Evolutionary conservation across 148 eudicot species (phyloP).

Genomic region (Chenopodium quinoa): DNA sequence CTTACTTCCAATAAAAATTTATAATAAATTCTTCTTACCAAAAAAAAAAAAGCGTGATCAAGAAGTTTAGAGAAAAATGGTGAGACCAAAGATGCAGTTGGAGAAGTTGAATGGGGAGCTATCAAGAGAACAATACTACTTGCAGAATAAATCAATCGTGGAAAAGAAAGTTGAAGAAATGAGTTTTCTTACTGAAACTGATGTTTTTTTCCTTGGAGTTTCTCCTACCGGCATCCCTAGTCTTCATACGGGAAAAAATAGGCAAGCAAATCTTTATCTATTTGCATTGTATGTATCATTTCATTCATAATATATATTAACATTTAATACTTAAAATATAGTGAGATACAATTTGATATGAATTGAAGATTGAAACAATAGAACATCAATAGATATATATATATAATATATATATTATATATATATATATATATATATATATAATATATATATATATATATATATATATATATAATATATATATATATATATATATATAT

Average conservation of each 20-base stretch:
- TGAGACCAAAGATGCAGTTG: conserved; percentile 35
- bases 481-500: too few species aligned
- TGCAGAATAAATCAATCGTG: conserved; percentile 22
- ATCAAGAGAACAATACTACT: conserved; percentile 29
- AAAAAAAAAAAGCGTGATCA: neutral
- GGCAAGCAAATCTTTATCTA: conserved; percentile 7
- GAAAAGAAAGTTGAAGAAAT: conserved; percentile 27
- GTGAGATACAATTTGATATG: too few species aligned
- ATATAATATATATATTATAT: too few species aligned
- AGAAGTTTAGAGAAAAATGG: conserved; percentile 18
- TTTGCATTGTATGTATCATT: neutral
- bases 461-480: too few species aligned
- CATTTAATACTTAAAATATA: too few species aligned
- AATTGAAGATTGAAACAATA: too few species aligned
- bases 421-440: too few species aligned
- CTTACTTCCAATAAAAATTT: too few species aligned
- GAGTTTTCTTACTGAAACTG: conserved; percentile 27
- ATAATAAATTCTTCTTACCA: too few species aligned
- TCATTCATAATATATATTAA: neutral
- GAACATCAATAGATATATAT: too few species aligned
- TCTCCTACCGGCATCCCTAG: conserved; percentile 31
- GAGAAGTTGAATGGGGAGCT: conserved; percentile 30
- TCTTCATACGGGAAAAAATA: conserved; percentile 25
- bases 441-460: too few species aligned
- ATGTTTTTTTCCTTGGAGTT: conserved; percentile 29